Base-by-base conservation (phyloP, 208 protist species). In the Leishmania martiniquensis region DNA sequence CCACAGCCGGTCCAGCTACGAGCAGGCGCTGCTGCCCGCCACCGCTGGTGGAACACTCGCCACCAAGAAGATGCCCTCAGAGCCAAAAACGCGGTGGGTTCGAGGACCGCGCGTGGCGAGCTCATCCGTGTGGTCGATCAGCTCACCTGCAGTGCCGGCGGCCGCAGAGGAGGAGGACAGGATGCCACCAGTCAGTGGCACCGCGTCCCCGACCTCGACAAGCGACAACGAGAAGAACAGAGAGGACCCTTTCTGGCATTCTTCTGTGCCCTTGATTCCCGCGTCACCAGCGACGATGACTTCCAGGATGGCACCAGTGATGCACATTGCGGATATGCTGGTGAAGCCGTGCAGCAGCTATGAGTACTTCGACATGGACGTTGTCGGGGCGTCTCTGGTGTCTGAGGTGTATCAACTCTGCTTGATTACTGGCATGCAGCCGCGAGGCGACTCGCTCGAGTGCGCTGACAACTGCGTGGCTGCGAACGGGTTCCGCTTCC, bases 281-380 rank as follows among this genome's bases (percentile, higher is more conserved):
- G 59, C 63, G 60, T 79, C 57, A n/a, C 29, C 54, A 51, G n/a
- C 25, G 68, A 68, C 32, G 52, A 32, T 39, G 20, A 10, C 32
- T 2, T 25, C 67, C 55, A 1, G 55, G 20, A 52, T 63, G 32
- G 13, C 62, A 55, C 42, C 34, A 22, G 71, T 51, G 67, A 45
- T 65, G 55, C 67, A 73, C 67, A 74, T 75, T n/a, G 72, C 74
- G 9, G 69, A 34, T 12, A 60, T 68, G 66, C n/a, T 62, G 22
- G 76, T 75, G 12, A 68, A 67, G 37, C 62, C 59, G 59, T 71
- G 39, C 71, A 76, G 12, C 3, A 77, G 52, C 44, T 95, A 90
- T 78, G 85, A 93, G 76, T 97, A 93, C 78, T 95, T 84, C 83
- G 83, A 91, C 76, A 86, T 97, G 17, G 90, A 95, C 75, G 74